A percentile compares a stretch with the other conserved stretches of the same genome.
Evolutionary conservation across 768 basidiomycete genomes (phyloP).

Genomic region (Kwoniella newhampshirensis): DNA sequence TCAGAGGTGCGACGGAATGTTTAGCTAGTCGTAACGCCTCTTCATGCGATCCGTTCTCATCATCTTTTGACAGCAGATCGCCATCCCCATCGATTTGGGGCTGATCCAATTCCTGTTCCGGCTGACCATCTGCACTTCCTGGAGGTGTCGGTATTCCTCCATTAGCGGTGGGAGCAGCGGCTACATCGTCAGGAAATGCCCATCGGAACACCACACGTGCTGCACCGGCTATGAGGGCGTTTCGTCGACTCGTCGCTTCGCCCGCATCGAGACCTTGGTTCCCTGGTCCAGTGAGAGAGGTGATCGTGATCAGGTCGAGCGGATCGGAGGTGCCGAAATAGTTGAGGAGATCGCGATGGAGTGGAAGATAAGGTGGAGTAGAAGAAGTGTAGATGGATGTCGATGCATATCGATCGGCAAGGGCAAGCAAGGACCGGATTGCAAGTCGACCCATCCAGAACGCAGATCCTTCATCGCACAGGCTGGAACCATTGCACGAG

Average conservation of each 20-base stretch:
- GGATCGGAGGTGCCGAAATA: constrained; percentile 39
- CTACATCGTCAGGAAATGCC: constrained; percentile 39
- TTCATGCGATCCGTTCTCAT: constrained; percentile 1
- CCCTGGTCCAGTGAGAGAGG: constrained; percentile 22
- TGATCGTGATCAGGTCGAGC: constrained; percentile 37
- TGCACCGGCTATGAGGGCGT: constrained; percentile 43
- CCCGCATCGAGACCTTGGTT: constrained; percentile 18
- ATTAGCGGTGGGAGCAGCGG: not conserved
- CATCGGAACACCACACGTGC: constrained; percentile 41
- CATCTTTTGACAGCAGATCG: not conserved
- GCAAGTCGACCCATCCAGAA: constrained; percentile 44
- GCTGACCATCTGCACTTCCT: constrained; percentile 8
- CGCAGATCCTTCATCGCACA: constrained; percentile 52
- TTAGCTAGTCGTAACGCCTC: constrained; percentile 33
- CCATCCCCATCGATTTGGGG: not conserved
- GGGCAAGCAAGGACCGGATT: constrained; percentile 33
- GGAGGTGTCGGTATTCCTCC: constrained; percentile 12
- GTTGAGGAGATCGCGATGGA: constrained; percentile 36
- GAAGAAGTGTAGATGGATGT: constrained; percentile 21
- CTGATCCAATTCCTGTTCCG: not conserved
- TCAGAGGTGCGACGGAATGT: constrained; percentile 30
- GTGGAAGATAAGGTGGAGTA: constrained; percentile 18
- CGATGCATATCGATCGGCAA: constrained; percentile 32
- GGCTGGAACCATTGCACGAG: constrained; percentile 15
- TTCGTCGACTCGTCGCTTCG: constrained; percentile 37